Base-by-base conservation (phyloP, 768 basidiomycete species). In the Suillus occidentalis region DNA sequence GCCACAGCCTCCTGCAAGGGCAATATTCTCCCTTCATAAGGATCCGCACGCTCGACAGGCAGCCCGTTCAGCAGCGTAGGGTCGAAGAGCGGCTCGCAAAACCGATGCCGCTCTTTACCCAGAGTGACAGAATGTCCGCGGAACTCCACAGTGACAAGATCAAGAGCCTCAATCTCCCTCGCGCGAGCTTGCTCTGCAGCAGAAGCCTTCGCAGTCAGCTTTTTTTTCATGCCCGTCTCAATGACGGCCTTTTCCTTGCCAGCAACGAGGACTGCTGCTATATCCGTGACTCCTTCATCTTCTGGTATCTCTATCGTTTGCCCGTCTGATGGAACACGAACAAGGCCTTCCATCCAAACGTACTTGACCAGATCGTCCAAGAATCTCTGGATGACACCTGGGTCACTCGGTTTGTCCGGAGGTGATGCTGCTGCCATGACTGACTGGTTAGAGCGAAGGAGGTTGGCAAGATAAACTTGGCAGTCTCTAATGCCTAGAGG, bases 161-260 rank as follows among this genome's bases (percentile, higher is more conserved):
- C 92, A 64, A 94, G 78, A 0, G 93, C 90, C 72, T 91, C 89
- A 40, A 94, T 91, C 76, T 94, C 92, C 67, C 85, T 83, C 52
- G 90, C 91, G 40, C 91, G 88, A 16, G 91, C 91, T 72, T 87
- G 89, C 73, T 91, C 93, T 13, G 89, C 91, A 45, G 89, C 92
- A 57, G 86, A 86, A 31, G 87, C 89, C 67, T 87, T 90, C 37
- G 85, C 87, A 9, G 82, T 88, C 31, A 85, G 84, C 68, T 89
- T 89, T 73, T 89, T 91, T 78, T 91, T 93, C 80, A 89, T 89
- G 22, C 88, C 90, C 66, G 86, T 87, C 75, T 95, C 93, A 66
- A 96, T 95, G 40, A 95, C 86, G 0, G 93, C 91, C 68, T 89
- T 88, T 76, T 95, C 95, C 72, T 90, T 92, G n/a, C 95, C 95